Base-by-base conservation (phyloP, 257 asterid species). In the Penstemon newberryi region DNA sequence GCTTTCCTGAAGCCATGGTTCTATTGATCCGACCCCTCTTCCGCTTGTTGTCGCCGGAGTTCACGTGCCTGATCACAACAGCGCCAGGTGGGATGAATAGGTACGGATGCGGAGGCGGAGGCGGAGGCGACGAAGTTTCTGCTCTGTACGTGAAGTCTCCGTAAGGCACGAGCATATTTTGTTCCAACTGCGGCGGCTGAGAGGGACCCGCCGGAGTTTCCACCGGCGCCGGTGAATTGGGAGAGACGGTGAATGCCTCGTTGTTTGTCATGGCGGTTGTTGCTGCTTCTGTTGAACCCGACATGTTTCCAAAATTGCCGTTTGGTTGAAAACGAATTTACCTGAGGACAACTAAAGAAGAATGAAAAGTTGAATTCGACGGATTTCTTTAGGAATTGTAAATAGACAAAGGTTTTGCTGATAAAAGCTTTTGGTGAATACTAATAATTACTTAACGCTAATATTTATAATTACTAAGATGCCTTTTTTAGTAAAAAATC, bases 11-110 rank as follows among this genome's bases (percentile, higher is more conserved):
- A 19, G 61, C 66, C 69, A 50, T 37, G 3, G 43, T 51, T 72
- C 75, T 41, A 41, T 85, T 78, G 11, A 90, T 86, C 37, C 93
- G 73, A 3, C 85, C 88, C 68, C 92, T 82, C 77, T 71, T 83
- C 54, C 84, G 81, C 60, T 69, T 79, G 66, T 73, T 78, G 1
- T 79, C 85, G 1, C 79, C 73, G 11, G 83, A 73, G 77, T 72
- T 79, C 72, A 63, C 67, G 0, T 65, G 69, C 18, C 33, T 66
- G 3, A 55, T 37, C 11, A 11, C 61, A 38, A 56, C 37, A 3
- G 43, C 44, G n/a, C 70, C 79, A 57, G 70, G 70, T 1, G 80
- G 44, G 40, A 13, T 49, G 0, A 71, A 19, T 7, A 56, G 79
- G 67, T 71, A 75, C 59, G 78, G 2, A 25, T 2, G 33, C 33